phyloP scores from a whole-genome alignment of 1,284 basidiomycete genomes.

The Pseudozyma sp. region DNA sequence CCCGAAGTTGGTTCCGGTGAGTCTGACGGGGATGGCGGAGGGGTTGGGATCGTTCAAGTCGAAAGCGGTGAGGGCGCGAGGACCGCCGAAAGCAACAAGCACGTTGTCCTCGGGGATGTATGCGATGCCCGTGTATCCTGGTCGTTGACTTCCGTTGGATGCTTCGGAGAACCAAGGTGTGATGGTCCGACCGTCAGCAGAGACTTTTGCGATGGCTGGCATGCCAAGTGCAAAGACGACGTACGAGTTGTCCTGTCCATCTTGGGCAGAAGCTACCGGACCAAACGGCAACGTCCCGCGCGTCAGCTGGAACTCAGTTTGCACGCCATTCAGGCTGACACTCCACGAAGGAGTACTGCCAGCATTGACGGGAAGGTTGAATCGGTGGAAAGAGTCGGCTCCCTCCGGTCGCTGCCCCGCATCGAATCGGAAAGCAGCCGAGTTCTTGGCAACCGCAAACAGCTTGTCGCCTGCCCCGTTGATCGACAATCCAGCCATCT shows the following conservation, averaged over 20 bases:
- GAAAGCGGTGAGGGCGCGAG: constrained; percentile 60
- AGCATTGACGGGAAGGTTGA: constrained; percentile 55
- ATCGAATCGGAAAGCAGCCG: constrained; percentile 59
- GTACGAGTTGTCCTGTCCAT: constrained; percentile 63
- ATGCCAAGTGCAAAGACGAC: constrained; percentile 64
- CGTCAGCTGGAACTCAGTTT: constrained; percentile 47
- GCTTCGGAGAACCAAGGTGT: constrained; percentile 51
- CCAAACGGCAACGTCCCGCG: constrained; percentile 61
- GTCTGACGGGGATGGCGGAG: constrained; percentile 42
- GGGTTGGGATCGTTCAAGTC: constrained; percentile 40
- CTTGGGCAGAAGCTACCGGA: constrained; percentile 62
- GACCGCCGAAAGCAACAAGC: constrained; percentile 63
- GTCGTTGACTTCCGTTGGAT: constrained; percentile 59
- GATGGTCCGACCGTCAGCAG: constrained; percentile 50
- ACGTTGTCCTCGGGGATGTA: constrained; percentile 55
- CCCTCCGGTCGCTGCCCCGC: constrained; percentile 49
- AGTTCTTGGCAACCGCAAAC: constrained; percentile 63
- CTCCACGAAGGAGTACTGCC: constrained; percentile 53
- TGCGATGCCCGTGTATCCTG: constrained; percentile 63
- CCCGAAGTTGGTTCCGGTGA: constrained; percentile 57
- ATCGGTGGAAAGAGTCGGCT: constrained; percentile 62
- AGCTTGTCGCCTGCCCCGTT: constrained; percentile 53
- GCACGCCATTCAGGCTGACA: constrained; percentile 53
- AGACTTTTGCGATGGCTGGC: constrained; percentile 64
- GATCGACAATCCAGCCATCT: constrained; percentile 64